Base-by-base conservation (phyloP, 768 basidiomycete genomes). In the Hortiboletus flavorubellus region DNA sequence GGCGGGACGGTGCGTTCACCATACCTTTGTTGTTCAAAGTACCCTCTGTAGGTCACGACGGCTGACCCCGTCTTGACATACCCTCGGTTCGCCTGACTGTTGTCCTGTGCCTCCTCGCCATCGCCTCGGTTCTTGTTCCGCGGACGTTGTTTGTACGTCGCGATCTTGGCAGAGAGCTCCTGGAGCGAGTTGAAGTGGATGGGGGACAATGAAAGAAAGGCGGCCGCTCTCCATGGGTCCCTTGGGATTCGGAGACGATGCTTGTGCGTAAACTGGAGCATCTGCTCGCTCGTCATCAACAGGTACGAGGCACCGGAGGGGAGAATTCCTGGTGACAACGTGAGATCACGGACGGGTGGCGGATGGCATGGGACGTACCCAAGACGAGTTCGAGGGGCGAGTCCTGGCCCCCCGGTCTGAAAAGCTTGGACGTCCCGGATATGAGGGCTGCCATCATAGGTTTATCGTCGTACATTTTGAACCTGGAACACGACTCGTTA, bases 121-220 rank as follows among this genome's bases (percentile, higher is more conserved):
- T 60, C 67, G 1, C 58, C 51, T 14, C 64, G 41, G 30, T 70
- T 66, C 18, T 70, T 68, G 55, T 78, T 75, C 14, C 67, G 66
- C 0, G 65, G 56, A 44, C 75, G 77, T 7, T 73, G 73, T 46
- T 72, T 77, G 50, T 80, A 68, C 3, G 60, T 62, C 10, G 64
- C 58, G 3, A 81, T 57, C 58, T 78, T 81, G 39, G 69, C 71
- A 1, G 59, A 46, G 10, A 82, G 63, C 16, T 74, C 73, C 0
- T 66, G 47, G 5, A 16, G 18, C 8, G 57, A 61, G 45, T 47
- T 15, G 49, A 82, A 82, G 41, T 69, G 63, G 34, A 82, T 78
- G 1, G 80, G 80, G 0, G 81, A 82, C 8, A 82, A 58, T 0
- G 80, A 81, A 29, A 73, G 68, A 51, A 79, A 80, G 9, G 73